Conservation (phyloP, 1,284 basidiomycete genomes). For the Cryptococcus sp. region DNA sequence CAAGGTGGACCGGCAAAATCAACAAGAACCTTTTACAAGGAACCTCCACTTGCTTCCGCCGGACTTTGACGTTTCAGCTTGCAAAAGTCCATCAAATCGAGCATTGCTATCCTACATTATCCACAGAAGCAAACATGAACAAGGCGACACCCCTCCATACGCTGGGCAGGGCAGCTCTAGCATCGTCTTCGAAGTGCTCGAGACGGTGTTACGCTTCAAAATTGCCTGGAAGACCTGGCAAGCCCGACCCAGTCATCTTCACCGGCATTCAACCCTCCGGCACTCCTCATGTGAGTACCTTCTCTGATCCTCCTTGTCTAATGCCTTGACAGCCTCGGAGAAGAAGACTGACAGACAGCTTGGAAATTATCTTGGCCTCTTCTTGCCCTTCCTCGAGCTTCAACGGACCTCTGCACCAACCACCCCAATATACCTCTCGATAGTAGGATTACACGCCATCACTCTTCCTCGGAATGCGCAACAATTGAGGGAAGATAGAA, state of each 20-base stretch:
- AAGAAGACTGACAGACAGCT: conserved; percentile 52
- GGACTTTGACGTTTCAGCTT: no score
- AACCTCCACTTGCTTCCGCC: no score
- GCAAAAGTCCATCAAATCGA: no score
- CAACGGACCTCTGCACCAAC: conserved; percentile 57
- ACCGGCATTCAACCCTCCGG: conserved; percentile 60
- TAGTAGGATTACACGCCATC: conserved; percentile 88
- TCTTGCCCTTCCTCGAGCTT: conserved; percentile 49
- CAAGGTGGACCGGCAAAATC: no score
- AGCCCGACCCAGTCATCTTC: conserved; percentile 37
- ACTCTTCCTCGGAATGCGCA: conserved; percentile 80
- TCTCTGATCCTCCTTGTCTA: no score
- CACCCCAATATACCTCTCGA: conserved; percentile 71
- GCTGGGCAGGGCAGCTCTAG: no score
- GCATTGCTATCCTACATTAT: no score
- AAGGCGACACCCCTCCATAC: no score
- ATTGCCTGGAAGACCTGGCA: neutral
- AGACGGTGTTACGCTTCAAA: neutral
- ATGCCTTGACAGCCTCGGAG: neutral
- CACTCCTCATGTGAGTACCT: conserved; percentile 62
- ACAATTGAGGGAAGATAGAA: conserved; percentile 57
- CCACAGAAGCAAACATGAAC: no score
- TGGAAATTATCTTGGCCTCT: conserved; percentile 78
- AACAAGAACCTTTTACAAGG: no score
- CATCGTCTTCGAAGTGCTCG: no score